Evolutionary conservation across 352 stramenopile species (phyloP).

Genomic region (Lagenidium giganteum): DNA sequence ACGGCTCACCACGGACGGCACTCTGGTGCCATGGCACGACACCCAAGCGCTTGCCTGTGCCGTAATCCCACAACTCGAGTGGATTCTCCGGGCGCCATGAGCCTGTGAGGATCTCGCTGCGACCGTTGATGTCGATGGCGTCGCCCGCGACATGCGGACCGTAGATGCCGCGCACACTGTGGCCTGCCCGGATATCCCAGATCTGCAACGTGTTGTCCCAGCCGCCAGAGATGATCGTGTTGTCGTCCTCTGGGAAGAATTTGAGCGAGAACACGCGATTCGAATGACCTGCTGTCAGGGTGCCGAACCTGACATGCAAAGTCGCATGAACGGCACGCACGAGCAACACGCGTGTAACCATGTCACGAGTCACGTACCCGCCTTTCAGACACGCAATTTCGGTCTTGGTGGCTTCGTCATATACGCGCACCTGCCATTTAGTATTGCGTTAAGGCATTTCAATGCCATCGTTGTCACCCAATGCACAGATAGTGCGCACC

Average conservation of each 20-base stretch:
- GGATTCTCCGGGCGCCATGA: conserved; percentile 82
- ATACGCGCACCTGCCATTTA: conserved; percentile 48
- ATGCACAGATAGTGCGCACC: conserved; percentile 18
- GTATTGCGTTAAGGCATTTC: background rate
- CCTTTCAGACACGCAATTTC: conserved; percentile 53
- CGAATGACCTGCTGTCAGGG: conserved; percentile 66
- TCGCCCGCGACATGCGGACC: conserved; percentile 73
- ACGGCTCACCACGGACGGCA: conserved; percentile 45
- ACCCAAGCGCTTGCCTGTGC: conserved; percentile 44
- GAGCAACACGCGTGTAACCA: too few species aligned
- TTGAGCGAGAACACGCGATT: conserved; percentile 88
- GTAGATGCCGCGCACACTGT: conserved; percentile 81
- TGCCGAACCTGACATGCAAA: conserved; percentile 23
- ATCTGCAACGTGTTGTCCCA: conserved; percentile 91
- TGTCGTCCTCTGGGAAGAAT: conserved; percentile 63
- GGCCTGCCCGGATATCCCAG: conserved; percentile 72
- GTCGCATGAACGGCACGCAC: too few species aligned
- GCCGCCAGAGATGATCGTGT: conserved; percentile 69
- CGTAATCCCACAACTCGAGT: conserved; percentile 85
- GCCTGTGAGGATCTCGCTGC: conserved; percentile 72
- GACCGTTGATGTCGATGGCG: conserved; percentile 47
- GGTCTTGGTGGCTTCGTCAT: conserved; percentile 80
- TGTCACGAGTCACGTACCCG: too few species aligned
- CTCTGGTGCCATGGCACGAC: conserved; percentile 79
- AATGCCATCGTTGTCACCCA: too few species aligned